These are phyloP conservation scores for Monosporascus sp. DNA, from an alignment of 2,329 filamentous ascomycete genomes.

Conservation along the genomic window DNA sequence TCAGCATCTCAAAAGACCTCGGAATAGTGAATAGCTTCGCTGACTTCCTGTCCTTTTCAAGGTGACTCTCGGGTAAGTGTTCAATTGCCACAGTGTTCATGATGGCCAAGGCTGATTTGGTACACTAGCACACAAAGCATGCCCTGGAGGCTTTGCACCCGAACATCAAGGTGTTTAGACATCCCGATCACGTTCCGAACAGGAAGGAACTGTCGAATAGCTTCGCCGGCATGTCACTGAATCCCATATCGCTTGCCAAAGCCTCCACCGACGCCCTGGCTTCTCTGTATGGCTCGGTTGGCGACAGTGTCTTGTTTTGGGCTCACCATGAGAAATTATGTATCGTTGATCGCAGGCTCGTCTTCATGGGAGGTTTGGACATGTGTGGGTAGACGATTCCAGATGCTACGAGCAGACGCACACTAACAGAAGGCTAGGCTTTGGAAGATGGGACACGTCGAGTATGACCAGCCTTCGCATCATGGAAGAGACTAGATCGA, in stretches of 20 bases:
- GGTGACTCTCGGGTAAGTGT: constrained; percentile 40
- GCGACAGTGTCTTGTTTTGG: constrained; percentile 83
- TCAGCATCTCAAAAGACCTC: constrained; percentile 32
- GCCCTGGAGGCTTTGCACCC: constrained; percentile 69
- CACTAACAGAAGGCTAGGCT: constrained; percentile 42
- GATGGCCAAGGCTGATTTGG: constrained; percentile 1
- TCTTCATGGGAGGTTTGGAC: constrained; percentile 89
- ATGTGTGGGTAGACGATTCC: constrained; percentile 47
- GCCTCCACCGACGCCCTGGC: constrained; percentile 69
- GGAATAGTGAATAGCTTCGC: background rate
- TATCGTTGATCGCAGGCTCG: constrained; percentile 69
- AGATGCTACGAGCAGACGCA: too few relatives aligned
- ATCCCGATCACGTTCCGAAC: constrained; percentile 81
- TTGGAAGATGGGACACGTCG: constrained; percentile 84
- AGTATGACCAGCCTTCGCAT: constrained; percentile 34
- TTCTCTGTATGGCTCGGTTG: constrained; percentile 73
- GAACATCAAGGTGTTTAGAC: constrained; percentile 84
- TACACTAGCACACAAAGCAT: constrained; percentile 68
- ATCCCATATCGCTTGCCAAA: constrained; percentile 50
- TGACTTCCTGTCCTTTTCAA: constrained; percentile 11
- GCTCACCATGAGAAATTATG: constrained; percentile 91
- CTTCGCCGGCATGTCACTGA: constrained; percentile 35
- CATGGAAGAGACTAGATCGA: background rate
- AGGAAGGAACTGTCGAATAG: constrained; percentile 63
- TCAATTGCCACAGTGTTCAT: constrained; percentile 5